Evolutionary conservation across 371 early-diverging fungal species (phyloP).

Genomic region (Lichtheimia ramosa): DNA sequence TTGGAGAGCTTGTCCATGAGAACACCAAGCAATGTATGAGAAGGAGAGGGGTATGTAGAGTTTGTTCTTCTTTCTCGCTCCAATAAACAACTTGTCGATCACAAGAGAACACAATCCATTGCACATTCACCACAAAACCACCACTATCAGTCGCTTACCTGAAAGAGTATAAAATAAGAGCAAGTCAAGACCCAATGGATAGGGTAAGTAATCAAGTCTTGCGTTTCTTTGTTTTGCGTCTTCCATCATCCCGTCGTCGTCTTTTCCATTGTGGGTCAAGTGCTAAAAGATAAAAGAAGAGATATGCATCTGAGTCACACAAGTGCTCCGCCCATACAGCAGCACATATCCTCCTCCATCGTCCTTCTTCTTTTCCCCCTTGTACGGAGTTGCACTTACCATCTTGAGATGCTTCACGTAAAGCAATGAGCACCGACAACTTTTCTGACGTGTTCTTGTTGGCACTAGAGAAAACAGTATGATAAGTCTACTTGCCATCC

Average conservation of each 20-base stretch:
- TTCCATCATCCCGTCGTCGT: not conserved
- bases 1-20: too few relatives aligned
- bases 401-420: slow-evolving; percentile 1
- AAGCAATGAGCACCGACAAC: not conserved
- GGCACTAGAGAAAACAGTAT: not conserved
- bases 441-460: slow-evolving; percentile 1
- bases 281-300: not conserved
- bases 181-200: too few relatives aligned
- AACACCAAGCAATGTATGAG: too few relatives aligned
- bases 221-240: not conserved
- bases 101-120: too few relatives aligned
- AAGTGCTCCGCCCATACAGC: not conserved
- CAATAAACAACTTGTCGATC: too few relatives aligned
- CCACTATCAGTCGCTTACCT: too few relatives aligned
- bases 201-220: too few relatives aligned
- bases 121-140: too few relatives aligned
- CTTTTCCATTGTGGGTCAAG: slow-evolving; percentile 4
- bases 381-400: not conserved
- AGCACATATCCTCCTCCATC: not conserved
- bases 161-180: too few relatives aligned
- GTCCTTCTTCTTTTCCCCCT: not conserved
- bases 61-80: too few relatives aligned
- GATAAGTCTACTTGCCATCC: too few relatives aligned
- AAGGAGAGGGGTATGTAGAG: too few relatives aligned
- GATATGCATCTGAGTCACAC: not conserved